Conservation (phyloP, 2,329 filamentous ascomycete genomes). For the Lecanicillium sp. region DNA sequence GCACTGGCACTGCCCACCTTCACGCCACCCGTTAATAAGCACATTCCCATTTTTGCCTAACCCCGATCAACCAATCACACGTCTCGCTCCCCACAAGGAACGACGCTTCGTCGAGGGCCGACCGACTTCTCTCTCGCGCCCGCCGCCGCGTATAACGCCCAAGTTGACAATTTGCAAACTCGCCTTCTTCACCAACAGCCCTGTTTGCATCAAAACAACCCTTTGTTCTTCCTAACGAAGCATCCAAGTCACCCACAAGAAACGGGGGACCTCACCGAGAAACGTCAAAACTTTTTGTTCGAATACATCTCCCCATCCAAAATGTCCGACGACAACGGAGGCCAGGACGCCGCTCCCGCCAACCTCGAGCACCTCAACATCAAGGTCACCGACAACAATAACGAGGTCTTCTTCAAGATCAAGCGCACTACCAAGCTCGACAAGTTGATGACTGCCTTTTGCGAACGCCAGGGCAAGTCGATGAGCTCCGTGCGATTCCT, state of each 20-base stretch:
- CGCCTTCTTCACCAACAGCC: too few species aligned
- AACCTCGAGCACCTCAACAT: constrained; percentile 88
- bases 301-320: too few species aligned
- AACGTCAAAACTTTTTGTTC: too few species aligned
- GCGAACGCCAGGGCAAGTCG: constrained; percentile 89
- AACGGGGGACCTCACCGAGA: too few species aligned
- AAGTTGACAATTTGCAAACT: too few species aligned
- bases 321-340: constrained; percentile 47
- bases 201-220: too few species aligned
- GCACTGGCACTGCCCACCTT: neutral
- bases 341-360: constrained; percentile 36
- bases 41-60: neutral
- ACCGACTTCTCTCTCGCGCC: neutral
- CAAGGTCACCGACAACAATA: constrained; percentile 98
- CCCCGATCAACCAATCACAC: neutral
- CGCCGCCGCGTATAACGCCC: neutral
- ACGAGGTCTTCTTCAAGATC: constrained; percentile 99
- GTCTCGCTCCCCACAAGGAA: neutral
- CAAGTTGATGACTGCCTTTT: constrained; percentile 98
- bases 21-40: constrained; percentile 3
- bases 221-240: too few species aligned
- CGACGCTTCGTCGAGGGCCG: neutral
- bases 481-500: constrained; percentile 81
- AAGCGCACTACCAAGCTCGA: constrained; percentile 93
- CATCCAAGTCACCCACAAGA: too few species aligned